Evolutionary conservation across 768 basidiomycete species (phyloP).

Genomic region (Paxillus involutus): DNA sequence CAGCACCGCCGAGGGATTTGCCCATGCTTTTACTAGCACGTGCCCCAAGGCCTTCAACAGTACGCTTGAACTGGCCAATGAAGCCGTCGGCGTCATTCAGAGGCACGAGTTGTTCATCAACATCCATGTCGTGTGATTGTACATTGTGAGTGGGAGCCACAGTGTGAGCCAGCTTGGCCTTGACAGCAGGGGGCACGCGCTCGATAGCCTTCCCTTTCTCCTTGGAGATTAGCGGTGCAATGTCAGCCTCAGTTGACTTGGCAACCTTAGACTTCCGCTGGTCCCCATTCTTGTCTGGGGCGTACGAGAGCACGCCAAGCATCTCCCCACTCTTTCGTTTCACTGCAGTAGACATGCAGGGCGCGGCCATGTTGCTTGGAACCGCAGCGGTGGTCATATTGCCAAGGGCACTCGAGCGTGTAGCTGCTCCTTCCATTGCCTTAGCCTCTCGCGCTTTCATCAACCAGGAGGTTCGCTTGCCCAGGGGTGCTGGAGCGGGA

Average conservation of each 20-base stretch:
- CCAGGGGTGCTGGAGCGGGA: slow-evolving; percentile 35
- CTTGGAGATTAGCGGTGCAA: slow-evolving; percentile 20
- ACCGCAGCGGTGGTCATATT: background rate
- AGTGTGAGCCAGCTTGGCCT: background rate
- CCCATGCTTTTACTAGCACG: slow-evolving; percentile 56
- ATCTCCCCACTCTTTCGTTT: slow-evolving; percentile 72
- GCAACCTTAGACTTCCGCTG: slow-evolving; percentile 48
- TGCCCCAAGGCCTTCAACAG: slow-evolving; percentile 64
- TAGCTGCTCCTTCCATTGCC: slow-evolving; percentile 51
- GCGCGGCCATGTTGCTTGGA: slow-evolving; percentile 5
- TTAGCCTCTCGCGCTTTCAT: slow-evolving; percentile 75
- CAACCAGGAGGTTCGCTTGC: slow-evolving; percentile 80
- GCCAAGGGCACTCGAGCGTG: slow-evolving; percentile 27
- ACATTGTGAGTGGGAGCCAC: background rate
- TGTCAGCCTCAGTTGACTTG: slow-evolving; percentile 43
- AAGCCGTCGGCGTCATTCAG: slow-evolving; percentile 42
- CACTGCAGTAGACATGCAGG: slow-evolving; percentile 26
- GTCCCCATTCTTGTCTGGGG: slow-evolving; percentile 33
- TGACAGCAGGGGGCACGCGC: slow-evolving; percentile 1
- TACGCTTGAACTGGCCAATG: slow-evolving; percentile 68
- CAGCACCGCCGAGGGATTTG: slow-evolving; percentile 61
- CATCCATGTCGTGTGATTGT: slow-evolving; percentile 28
- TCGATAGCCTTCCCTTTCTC: slow-evolving; percentile 7
- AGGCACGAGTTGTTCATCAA: slow-evolving; percentile 10
- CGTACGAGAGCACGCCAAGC: slow-evolving; percentile 18